Evolutionary conservation across 2,329 filamentous ascomycete species (phyloP).

Genomic region (Grosmannia serpens): DNA sequence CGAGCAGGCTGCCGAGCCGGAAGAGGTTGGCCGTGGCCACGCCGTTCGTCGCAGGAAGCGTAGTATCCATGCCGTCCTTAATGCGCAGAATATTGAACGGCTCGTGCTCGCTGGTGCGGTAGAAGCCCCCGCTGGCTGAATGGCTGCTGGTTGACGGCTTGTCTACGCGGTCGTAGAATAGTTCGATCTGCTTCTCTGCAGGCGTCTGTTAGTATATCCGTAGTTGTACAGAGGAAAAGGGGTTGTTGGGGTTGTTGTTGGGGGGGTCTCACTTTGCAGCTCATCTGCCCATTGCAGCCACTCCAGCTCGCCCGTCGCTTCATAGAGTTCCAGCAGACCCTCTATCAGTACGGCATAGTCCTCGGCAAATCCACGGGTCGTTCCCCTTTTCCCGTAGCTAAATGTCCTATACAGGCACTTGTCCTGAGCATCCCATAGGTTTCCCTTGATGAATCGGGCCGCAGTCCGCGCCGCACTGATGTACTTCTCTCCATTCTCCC

Average conservation of each 20-base stretch:
- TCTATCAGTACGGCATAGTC: conserved; percentile 87
- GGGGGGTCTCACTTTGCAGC: conserved; percentile 65
- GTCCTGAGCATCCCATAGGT: conserved; percentile 56
- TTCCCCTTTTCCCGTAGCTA: conserved; percentile 50
- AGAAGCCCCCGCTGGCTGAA: conserved; percentile 52
- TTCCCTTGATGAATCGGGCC: conserved; percentile 57
- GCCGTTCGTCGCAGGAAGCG: conserved; percentile 82
- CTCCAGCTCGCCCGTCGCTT: conserved; percentile 60
- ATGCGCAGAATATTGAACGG: conserved; percentile 69
- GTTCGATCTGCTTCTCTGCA: conserved; percentile 57
- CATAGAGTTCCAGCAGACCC: conserved; percentile 74
- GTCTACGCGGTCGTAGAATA: conserved; percentile 59
- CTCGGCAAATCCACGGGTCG: conserved; percentile 70
- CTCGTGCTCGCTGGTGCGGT: conserved; percentile 52
- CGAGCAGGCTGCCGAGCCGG: conserved; percentile 51
- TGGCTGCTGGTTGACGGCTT: conserved; percentile 22
- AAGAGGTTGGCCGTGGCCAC: conserved; percentile 81
- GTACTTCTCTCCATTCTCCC: conserved; percentile 47
- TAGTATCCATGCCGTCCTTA: conserved; percentile 91
- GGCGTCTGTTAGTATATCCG: not conserved
- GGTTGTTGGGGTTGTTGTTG: too few relatives aligned
- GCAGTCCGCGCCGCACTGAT: conserved; percentile 55
- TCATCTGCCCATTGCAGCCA: conserved; percentile 73
- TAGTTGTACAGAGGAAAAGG: not conserved
- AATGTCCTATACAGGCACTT: conserved; percentile 64